Evolutionary conservation across 2,329 filamentous ascomycete genomes (phyloP).

Genomic region (Akanthomyces muscarius): DNA sequence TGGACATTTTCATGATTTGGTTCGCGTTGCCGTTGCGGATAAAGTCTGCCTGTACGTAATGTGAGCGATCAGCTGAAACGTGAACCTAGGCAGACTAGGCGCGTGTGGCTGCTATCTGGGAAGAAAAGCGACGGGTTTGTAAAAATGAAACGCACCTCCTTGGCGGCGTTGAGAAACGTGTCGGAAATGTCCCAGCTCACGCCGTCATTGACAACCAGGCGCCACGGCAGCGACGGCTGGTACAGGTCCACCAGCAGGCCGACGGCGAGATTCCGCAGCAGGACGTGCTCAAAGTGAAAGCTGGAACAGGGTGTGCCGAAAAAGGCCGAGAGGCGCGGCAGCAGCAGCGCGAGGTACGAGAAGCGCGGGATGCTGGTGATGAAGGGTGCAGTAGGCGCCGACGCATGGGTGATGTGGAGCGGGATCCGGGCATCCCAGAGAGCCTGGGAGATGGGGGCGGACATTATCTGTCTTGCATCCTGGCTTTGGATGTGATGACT

Average conservation of each 20-base stretch:
- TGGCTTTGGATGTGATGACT: not conserved
- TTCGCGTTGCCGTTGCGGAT: conserved; percentile 83
- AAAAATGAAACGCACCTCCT: conserved; percentile 45
- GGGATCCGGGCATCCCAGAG: conserved; percentile 55
- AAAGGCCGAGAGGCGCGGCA: conserved; percentile 51
- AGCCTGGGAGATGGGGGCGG: conserved; percentile 37
- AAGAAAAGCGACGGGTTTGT: too few species aligned
- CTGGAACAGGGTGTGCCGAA: conserved; percentile 53
- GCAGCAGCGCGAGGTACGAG: conserved; percentile 54
- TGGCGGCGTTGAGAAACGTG: conserved; percentile 61
- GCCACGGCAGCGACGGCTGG: conserved; percentile 51
- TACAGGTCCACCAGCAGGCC: conserved; percentile 56
- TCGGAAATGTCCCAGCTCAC: conserved; percentile 57
- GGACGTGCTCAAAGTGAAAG: conserved; percentile 54
- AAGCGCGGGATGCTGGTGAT: conserved; percentile 54
- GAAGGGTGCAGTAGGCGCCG: conserved; percentile 45
- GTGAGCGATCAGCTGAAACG: not conserved
- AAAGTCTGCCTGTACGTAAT: conserved; percentile 65
- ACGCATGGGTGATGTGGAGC: conserved; percentile 50
- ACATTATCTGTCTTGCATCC: conserved; percentile 20
- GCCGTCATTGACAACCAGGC: conserved; percentile 50
- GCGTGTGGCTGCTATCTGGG: too few species aligned
- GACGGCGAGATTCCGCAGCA: conserved; percentile 50
- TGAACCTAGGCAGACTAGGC: too few species aligned
- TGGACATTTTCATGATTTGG: conserved; percentile 83